Base-by-base conservation (phyloP, 2,329 filamentous ascomycete genomes). In the Mycosphaerella arachidis region DNA sequence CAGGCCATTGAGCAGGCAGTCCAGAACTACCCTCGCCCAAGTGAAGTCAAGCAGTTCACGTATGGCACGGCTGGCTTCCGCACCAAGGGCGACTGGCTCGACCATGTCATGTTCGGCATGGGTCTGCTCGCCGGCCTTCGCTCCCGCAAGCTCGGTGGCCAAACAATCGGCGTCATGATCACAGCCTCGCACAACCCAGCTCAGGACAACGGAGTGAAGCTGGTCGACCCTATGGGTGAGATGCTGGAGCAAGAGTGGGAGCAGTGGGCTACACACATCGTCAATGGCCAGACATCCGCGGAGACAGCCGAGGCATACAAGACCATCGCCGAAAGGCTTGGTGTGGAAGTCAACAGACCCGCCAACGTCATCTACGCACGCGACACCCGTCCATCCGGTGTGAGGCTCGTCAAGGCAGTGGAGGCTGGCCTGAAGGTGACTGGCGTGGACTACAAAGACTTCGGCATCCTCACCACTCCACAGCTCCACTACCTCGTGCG, bases 201-300 rank as follows among this genome's bases (percentile, higher is more conserved):
- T 35, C 83, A 86, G 68, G 92, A 96, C 77, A 96, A 96, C 75
- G 92, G 92, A 55, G 89, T 96, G 75, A 96, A 96, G 83, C 86
- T 99, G 68, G 91, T 99, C 64, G 94, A 99, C 76, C 94, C 94
- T 12, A 89, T 96, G 87, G 93, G 94, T 66, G 94, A 97, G 76
- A 97, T 97, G 94, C 84, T 96, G 53, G 91, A 95, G 84, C 80
- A 84, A 75, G 90, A 93, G 62, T 99, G 94, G 94, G 94, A 99
- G 78, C 81, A 82, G 40, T 88, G 92, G 75, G 92, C 92, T 56
- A 97, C 94, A 37, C 84, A 84, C 70, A 86, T 99, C 63, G 92
- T 96, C 72, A 99, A 99, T 77, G 87, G 89, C 64, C 78, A 85
- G 18, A 84, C 84, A 62, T 88, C 96, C 70, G 84, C 91, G 65